Conservation (phyloP, 331 rosid species). For the Telfairia occidentalis region DNA sequence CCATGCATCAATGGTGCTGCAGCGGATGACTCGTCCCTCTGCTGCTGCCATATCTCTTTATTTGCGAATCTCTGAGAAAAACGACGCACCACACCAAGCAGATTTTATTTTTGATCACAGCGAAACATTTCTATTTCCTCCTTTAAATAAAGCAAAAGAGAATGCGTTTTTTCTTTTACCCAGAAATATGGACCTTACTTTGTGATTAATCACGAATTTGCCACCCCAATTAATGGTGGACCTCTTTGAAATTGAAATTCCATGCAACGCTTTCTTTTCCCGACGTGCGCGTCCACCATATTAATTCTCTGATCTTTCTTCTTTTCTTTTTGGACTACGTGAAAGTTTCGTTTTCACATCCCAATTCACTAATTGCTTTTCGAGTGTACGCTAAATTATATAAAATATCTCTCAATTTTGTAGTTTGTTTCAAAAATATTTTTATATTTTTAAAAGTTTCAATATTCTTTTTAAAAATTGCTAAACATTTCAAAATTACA, state of each 20-base stretch:
- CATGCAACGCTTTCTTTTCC: conserved; percentile 18
- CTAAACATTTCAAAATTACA: too few relatives aligned
- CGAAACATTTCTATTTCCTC: neutral
- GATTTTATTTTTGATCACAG: neutral
- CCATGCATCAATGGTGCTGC: conserved; percentile 70
- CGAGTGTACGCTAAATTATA: too few relatives aligned
- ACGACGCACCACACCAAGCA: neutral
- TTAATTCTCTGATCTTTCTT: too few relatives aligned
- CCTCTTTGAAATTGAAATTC: neutral
- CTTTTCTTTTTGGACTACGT: neutral
- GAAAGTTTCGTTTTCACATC: neutral
- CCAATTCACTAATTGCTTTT: too few relatives aligned
- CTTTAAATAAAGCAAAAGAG: neutral
- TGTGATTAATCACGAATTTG: conserved; percentile 13
- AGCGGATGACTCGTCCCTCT: conserved; percentile 63
- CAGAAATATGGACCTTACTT: neutral
- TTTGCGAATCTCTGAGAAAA: neutral
- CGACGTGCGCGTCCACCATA: neutral
- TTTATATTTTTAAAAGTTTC: too few relatives aligned
- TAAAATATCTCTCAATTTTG: too few relatives aligned
- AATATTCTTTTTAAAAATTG: too few relatives aligned
- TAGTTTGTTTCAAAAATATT: too few relatives aligned
- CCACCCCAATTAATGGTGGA: conserved; percentile 17
- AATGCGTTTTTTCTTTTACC: neutral
- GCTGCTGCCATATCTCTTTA: conserved; percentile 27